Evolutionary conservation across 2,329 filamentous ascomycete genomes (phyloP).

Genomic region (Trichoderma harzianum): DNA sequence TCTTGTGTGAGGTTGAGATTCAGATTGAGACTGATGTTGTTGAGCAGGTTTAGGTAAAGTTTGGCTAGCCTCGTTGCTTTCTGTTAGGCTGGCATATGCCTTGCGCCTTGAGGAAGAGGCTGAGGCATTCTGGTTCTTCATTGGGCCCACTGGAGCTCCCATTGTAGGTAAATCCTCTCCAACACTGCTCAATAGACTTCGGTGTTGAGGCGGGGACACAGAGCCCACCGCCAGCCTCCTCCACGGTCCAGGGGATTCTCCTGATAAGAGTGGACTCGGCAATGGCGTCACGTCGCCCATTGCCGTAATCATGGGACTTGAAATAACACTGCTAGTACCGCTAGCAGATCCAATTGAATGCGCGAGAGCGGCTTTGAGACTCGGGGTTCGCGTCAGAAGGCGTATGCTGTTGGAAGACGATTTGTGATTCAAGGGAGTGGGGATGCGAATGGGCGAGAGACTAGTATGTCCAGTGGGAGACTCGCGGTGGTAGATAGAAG

Average conservation of each 20-base stretch:
- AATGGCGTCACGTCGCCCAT: constrained; percentile 77
- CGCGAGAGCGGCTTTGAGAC: constrained; percentile 54
- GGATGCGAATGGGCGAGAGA: constrained; percentile 31
- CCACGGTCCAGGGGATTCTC: constrained; percentile 66
- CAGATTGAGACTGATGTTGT: constrained; percentile 41
- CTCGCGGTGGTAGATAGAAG: constrained; percentile 29
- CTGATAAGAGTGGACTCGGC: constrained; percentile 67
- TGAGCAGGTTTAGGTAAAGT: constrained; percentile 18
- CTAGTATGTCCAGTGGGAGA: constrained; percentile 36
- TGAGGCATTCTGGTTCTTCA: constrained; percentile 44
- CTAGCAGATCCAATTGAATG: constrained; percentile 43
- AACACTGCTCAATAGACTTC: constrained; percentile 25
- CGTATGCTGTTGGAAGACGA: constrained; percentile 37
- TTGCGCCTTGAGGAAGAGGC: constrained; percentile 57
- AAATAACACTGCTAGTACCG: constrained; percentile 63
- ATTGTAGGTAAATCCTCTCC: constrained; percentile 43
- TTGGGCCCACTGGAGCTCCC: constrained; percentile 50
- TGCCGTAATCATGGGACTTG: constrained; percentile 70
- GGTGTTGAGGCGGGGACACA: constrained; percentile 38
- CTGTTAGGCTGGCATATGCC: constrained; percentile 43
- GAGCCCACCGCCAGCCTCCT: constrained; percentile 49
- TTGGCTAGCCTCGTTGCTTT: constrained; percentile 34
- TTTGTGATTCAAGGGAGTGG: constrained; percentile 28
- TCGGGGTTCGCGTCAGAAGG: constrained; percentile 57
- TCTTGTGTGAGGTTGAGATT: constrained; percentile 50